Conservation (phyloP, 202 grass and related monocot species). For the Panicum virgatum region DNA sequence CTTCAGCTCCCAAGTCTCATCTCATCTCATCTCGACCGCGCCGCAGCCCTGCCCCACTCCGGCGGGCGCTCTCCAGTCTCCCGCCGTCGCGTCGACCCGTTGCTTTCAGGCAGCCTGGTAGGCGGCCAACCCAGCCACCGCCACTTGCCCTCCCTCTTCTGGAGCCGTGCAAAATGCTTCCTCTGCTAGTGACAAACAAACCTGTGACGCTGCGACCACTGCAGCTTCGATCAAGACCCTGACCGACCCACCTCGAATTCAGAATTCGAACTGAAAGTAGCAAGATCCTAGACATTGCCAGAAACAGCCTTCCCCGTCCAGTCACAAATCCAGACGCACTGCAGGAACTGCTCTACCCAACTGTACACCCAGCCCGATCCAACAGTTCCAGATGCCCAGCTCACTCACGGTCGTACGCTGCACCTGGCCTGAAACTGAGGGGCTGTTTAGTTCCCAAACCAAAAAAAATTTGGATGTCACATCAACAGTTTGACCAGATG, state of each 20-base stretch:
- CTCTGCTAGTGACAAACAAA: neutral
- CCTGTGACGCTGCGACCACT: too few relatives aligned
- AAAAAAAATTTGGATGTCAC: too few relatives aligned
- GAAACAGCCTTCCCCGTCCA: neutral
- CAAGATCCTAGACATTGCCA: too few relatives aligned
- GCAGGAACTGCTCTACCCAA: too few relatives aligned
- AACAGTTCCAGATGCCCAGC: neutral
- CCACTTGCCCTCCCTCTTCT: neutral
- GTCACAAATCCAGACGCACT: neutral
- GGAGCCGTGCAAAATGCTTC: too few relatives aligned
- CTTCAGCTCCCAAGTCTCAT: neutral
- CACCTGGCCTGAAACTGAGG: neutral
- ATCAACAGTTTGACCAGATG: too few relatives aligned
- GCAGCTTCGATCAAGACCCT: neutral
- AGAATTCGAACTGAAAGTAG: neutral
- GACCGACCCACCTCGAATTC: neutral
- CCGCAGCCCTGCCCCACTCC: neutral
- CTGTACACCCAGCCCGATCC: neutral
- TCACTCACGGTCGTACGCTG: neutral
- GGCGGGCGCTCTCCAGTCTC: neutral
- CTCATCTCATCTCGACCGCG: neutral
- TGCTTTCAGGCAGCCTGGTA: constrained; percentile 23
- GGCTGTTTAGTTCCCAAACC: too few relatives aligned
- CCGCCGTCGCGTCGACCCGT: neutral
- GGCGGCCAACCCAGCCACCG: neutral